These are phyloP conservation scores for Alternaria sp. DNA, from an alignment of 2,329 filamentous ascomycete genomes.

Conservation along the genomic window DNA sequence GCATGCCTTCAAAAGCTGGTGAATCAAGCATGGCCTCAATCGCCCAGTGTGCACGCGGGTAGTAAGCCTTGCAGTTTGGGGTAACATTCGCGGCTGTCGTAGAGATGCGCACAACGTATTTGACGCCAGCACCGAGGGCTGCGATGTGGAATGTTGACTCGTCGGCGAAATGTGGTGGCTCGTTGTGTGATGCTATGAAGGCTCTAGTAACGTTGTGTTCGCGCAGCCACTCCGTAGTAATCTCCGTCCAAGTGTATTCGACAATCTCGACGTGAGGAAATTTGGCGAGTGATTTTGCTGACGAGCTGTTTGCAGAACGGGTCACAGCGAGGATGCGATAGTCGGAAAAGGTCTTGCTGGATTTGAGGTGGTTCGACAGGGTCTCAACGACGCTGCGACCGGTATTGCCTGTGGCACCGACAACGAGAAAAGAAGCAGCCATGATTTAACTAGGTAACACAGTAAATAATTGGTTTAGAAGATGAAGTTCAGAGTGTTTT, in stretches of 20 bases:
- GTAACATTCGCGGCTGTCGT: conserved; percentile 22
- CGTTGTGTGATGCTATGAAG: conserved; percentile 31
- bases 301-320: conserved; percentile 14
- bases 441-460: background rate
- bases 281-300: conserved; percentile 20
- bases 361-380: conserved; percentile 20
- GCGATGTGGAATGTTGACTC: conserved; percentile 27
- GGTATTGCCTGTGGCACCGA: conserved; percentile 30
- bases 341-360: conserved; percentile 6
- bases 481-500: too few relatives aligned
- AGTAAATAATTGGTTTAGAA: background rate
- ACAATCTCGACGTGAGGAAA: conserved; percentile 21
- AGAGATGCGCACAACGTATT: conserved; percentile 29
- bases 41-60: conserved; percentile 27
- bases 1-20: background rate
- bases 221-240: conserved; percentile 23
- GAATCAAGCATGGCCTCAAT: conserved; percentile 22
- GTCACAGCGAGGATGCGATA: conserved; percentile 28
- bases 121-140: conserved; percentile 18
- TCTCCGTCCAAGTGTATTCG: conserved; percentile 22
- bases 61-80: conserved; percentile 22
- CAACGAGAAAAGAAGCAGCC: conserved; percentile 19
- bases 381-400: conserved; percentile 18
- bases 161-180: conserved; percentile 28
- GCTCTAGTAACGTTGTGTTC: conserved; percentile 16